Evolutionary conservation across 352 stramenopile genomes (phyloP).

Genomic region (Phytopythium mirpurense): DNA sequence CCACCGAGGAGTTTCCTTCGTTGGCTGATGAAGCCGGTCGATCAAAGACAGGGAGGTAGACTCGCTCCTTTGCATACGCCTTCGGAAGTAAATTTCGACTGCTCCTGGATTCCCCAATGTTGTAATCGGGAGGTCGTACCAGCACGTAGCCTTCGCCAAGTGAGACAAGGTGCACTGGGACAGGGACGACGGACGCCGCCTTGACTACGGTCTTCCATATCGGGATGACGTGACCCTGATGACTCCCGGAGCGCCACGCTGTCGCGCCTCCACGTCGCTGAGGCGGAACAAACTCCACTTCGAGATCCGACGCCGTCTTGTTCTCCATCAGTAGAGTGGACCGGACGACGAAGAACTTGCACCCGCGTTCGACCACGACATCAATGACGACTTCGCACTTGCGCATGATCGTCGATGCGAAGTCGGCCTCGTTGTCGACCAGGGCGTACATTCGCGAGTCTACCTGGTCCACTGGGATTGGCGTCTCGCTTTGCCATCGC

Average conservation of each 20-base stretch:
- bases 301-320: constrained; percentile 76
- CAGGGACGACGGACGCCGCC: constrained; percentile 49
- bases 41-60: constrained; percentile 70
- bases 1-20: constrained; percentile 21
- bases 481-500: constrained; percentile 70
- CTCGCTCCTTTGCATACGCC: constrained; percentile 69
- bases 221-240: constrained; percentile 35
- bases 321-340: constrained; percentile 80
- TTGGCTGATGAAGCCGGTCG: constrained; percentile 23
- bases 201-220: constrained; percentile 69
- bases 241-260: constrained; percentile 21
- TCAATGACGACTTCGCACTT: constrained; percentile 87
- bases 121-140: constrained; percentile 63
- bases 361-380: constrained; percentile 78
- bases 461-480: constrained; percentile 78
- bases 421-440: constrained; percentile 54
- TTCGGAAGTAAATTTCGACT: constrained; percentile 29
- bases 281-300: constrained; percentile 77
- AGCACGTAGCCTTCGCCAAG: constrained; percentile 68
- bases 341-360: constrained; percentile 84
- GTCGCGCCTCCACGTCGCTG: constrained; percentile 34
- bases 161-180: constrained; percentile 72
- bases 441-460: constrained; percentile 82
- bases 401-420: constrained; percentile 32
- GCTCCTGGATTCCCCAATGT: constrained; percentile 16